phyloP scores from a whole-genome alignment of 768 basidiomycete species.

The Kwoniella sp. region DNA sequence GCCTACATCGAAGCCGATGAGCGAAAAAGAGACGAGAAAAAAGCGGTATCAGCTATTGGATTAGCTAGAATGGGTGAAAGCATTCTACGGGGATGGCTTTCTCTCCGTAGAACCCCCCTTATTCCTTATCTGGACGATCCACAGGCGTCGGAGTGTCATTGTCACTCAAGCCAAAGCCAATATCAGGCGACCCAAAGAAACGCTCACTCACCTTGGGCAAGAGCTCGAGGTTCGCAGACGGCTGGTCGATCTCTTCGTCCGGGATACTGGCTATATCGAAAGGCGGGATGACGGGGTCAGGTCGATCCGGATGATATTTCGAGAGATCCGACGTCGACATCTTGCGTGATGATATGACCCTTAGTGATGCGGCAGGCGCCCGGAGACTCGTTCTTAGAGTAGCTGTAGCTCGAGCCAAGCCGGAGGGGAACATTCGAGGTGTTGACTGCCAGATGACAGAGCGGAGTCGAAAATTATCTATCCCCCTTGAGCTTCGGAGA shows the following conservation, averaged over 20 bases:
- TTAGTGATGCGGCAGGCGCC: too few relatives aligned
- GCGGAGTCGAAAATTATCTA: not conserved
- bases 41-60: not conserved
- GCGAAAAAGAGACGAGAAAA: too few relatives aligned
- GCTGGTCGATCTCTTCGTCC: conserved; percentile 27
- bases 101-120: not conserved
- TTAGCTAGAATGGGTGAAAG: not conserved
- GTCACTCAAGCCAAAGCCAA: not conserved
- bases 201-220: conserved; percentile 22
- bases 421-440: not conserved
- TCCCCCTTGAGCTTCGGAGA: not conserved
- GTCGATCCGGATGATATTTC: conserved; percentile 26
- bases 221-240: conserved; percentile 17
- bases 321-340: conserved; percentile 15
- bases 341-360: not conserved
- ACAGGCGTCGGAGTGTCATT: too few relatives aligned
- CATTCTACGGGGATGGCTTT: not conserved
- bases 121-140: not conserved
- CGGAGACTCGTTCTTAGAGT: too few relatives aligned
- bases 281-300: conserved; percentile 17
- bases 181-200: not conserved
- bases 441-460: not conserved
- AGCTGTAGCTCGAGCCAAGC: not conserved
- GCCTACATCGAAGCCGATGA: conserved; percentile 7
- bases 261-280: conserved; percentile 16